These are phyloP conservation scores for Cladobotryum mycophilum DNA, from an alignment of 2,329 filamentous ascomycete genomes.

Conservation along the genomic window DNA sequence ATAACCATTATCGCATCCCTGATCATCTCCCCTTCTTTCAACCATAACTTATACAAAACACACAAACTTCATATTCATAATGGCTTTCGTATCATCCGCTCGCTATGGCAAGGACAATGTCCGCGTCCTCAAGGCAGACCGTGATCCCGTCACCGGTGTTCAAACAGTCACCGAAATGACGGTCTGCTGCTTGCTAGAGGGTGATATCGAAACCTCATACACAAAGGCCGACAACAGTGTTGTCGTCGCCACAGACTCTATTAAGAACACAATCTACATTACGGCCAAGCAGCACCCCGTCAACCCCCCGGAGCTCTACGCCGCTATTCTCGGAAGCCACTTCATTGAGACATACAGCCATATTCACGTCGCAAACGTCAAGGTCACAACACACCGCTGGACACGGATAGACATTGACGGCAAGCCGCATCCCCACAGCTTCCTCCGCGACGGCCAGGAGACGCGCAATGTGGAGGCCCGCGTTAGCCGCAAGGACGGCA, in stretches of 20 bases:
- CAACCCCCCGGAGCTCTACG: constrained; percentile 88
- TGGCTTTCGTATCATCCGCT: constrained; percentile 56
- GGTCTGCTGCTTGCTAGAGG: constrained; percentile 85
- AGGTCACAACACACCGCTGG: constrained; percentile 83
- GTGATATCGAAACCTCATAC: constrained; percentile 85
- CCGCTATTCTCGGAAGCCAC: constrained; percentile 75
- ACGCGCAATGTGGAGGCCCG: constrained; percentile 74
- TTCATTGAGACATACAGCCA: constrained; percentile 84
- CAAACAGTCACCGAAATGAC: constrained; percentile 95
- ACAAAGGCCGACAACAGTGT: constrained; percentile 91
- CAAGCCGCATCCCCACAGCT: constrained; percentile 89
- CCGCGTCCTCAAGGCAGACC: constrained; percentile 91
- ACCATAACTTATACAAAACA: too few relatives aligned
- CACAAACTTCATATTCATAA: constrained; percentile 20
- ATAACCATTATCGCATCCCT: not conserved
- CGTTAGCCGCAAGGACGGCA: constrained; percentile 60
- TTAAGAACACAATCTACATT: constrained; percentile 97
- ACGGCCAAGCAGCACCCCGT: constrained; percentile 90
- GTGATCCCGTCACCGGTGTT: constrained; percentile 65
- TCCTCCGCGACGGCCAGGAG: constrained; percentile 84
- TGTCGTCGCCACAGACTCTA: constrained; percentile 92
- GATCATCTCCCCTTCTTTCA: too few relatives aligned
- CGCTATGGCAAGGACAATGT: constrained; percentile 96
- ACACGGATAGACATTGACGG: constrained; percentile 81
- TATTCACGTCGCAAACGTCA: constrained; percentile 78